Base-by-base conservation (phyloP, 2,329 filamentous ascomycete species). In the Arthrinium puccinioides region DNA sequence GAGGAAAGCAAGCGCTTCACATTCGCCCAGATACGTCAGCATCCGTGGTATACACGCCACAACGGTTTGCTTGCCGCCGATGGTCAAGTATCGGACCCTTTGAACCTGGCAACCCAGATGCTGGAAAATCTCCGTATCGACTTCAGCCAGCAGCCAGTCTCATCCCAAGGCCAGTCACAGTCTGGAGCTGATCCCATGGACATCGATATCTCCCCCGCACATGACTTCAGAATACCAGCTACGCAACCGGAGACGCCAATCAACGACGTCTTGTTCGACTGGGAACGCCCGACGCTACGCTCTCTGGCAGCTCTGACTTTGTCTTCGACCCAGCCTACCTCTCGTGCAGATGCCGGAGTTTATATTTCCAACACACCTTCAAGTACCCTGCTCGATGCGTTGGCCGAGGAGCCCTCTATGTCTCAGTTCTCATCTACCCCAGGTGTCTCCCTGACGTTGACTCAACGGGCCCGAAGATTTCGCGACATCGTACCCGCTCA, bases 101-200 rank as follows among this genome's bases (percentile, higher is more conserved):
- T 97, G 44, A 77, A 79, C 38, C 71, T 98, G 32, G 92, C 92
- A n/a, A 94, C 92, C 0, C 81, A 87, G 54, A 95, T 98, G 87
- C 81, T 98, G 38, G 87, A 94, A 56, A 84, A 80, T 38, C 76
- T 98, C 13, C 84, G 79, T 45, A 94, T 98, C 56, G 86, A 96
- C 60, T 89, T 97, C 55, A 80, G 72, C 37, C 76, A 84, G 50
- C 69, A 77, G 42, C 79, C 82, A 5, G 65, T 72, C 10, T 70
- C 68, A 41, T 48, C 53, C 28, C 46, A 52, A 40, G 37, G 42
- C 27, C 37, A 47, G 41, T 59, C 46, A 26, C 67, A 60, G 39
- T 58, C 46, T 27, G 66, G 60, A 45, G 45, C 48, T 34, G 74
- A 85, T 46, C 61, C 71, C 10, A 89, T 90, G 80, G 83, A 89